phyloP scores from a whole-genome alignment of 306 rosid genomes.

The Begonia loranthoides region DNA sequence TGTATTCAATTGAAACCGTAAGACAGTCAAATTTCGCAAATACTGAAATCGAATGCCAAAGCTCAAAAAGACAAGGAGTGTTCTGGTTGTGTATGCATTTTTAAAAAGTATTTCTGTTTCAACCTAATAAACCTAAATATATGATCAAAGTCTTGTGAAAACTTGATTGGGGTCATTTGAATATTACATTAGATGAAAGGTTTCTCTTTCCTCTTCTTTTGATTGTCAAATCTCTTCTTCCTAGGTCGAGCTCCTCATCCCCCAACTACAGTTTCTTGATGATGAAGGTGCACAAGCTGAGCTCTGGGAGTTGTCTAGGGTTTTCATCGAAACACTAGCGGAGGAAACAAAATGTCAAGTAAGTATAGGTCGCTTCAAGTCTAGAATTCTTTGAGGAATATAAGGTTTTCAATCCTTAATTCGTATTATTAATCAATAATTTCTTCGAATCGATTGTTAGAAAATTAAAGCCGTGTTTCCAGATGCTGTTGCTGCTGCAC shows the following conservation, averaged over 20 bases:
- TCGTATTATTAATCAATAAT: neutral
- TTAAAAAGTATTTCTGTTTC: too few species aligned
- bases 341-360: constrained; percentile 54
- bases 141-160: neutral
- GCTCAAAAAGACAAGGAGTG: too few species aligned
- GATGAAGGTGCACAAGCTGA: constrained; percentile 97
- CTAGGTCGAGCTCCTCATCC: constrained; percentile 93
- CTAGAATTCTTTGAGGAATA: too few species aligned
- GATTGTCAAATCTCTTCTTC: too few species aligned
- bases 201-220: neutral
- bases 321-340: constrained; percentile 68
- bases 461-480: constrained; percentile 88
- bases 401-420: neutral
- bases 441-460: constrained; percentile 37
- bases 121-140: too few species aligned
- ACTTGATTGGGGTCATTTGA: neutral
- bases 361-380: constrained; percentile 4
- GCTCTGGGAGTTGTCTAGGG: constrained; percentile 82
- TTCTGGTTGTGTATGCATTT: too few species aligned
- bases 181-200: neutral
- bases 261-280: constrained; percentile 87
- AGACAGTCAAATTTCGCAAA: constrained; percentile 6
- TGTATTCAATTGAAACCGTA: neutral
- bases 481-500: constrained; percentile 96
- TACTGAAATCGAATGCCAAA: neutral